These are phyloP conservation scores for Elongisporangium undulatum DNA, from an alignment of 352 stramenopile species.

Conservation along the genomic window DNA sequence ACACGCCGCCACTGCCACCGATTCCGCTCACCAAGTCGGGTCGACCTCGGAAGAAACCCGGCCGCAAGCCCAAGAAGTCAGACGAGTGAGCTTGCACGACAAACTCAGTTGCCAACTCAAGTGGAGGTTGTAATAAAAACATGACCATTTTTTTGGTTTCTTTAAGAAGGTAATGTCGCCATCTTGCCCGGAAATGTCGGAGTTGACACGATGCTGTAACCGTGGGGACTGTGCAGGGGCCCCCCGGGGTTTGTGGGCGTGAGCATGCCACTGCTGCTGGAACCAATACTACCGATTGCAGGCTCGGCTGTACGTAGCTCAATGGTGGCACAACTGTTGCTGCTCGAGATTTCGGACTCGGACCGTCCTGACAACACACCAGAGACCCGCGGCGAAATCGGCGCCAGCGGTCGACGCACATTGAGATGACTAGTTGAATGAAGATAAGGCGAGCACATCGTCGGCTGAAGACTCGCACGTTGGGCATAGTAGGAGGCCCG, in stretches of 20 bases:
- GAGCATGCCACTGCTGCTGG: slow-evolving; percentile 7
- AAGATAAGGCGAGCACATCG: slow-evolving; percentile 13
- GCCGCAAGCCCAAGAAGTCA: slow-evolving; percentile 24
- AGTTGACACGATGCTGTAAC: slow-evolving; percentile 60
- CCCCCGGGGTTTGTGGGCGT: slow-evolving; percentile 21
- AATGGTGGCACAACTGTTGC: slow-evolving; percentile 2
- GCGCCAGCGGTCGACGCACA: slow-evolving; percentile 25
- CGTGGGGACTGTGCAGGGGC: slow-evolving; percentile 19
- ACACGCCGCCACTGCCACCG: slow-evolving; percentile 12
- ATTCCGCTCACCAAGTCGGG: slow-evolving; percentile 33
- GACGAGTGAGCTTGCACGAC: background rate
- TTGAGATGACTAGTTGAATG: slow-evolving; percentile 13
- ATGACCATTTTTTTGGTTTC: background rate
- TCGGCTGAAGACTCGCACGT: slow-evolving; percentile 5
- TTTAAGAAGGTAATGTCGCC: background rate
- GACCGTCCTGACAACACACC: slow-evolving; percentile 15
- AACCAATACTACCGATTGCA: slow-evolving; percentile 2
- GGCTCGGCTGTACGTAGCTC: slow-evolving; percentile 1
- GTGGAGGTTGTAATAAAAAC: background rate
- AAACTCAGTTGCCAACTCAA: background rate
- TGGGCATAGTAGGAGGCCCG: slow-evolving; percentile 13
- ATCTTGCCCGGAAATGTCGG: slow-evolving; percentile 58
- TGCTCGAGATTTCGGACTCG: slow-evolving; percentile 11
- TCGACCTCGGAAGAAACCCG: slow-evolving; percentile 47
- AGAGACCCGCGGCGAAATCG: slow-evolving; percentile 19